Evolutionary conservation across 1,139 yeast species (phyloP), one percentile per base, ranked within the genome.

Genomic region (Geotrichum cucujoidarum): DNA sequence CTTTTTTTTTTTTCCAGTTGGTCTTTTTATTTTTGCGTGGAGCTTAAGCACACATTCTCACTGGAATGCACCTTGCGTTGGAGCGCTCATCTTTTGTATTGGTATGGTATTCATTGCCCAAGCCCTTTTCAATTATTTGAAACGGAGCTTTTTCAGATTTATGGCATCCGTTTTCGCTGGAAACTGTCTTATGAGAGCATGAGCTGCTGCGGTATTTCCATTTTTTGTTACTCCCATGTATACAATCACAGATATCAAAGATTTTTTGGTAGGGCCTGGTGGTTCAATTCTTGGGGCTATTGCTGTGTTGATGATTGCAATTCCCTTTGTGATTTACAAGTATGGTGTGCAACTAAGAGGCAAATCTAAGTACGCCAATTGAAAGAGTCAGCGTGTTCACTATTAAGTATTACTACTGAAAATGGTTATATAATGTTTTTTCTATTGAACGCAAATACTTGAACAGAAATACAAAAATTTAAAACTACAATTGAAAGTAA

Each of bases 21-120:
- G 50, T 83, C 85, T 64, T 82, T 94, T 87, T 72, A 83, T 94
- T 87, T 72, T 84, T 53, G 94, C 83, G 8, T 86, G 95, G 95
- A 73, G 88, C 4, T 76, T 87, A 4, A 75, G 77, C 59, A 54
- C 55, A 2, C 53, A 58, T 2, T 77, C 84, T 25, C 94, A 85
- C 64, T 87, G 94, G 94, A 80, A 84, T 70, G 83, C 80, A 25
- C 11, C 29, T 11, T 7, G 11, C 10, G 11, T 25, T 25, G 29
- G 29, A 8, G 29, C 29, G 10, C 14, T 88, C 95, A 83, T 88
- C 34, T 85, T 85, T 60, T 90, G 90, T 0, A 80, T 81, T 60
- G 87, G 90, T 1, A 71, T 83, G 53, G 76, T 84, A 53, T 69
- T 83, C 60, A 77, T 85, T 45, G 86, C 87, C 73, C 85, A 86